Percentiles rank a stretch among this genome's conserved stretches.
These are phyloP conservation scores for Arthrinium phaeospermum DNA, from an alignment of 2,329 filamentous ascomycete species.

Conservation along the genomic window DNA sequence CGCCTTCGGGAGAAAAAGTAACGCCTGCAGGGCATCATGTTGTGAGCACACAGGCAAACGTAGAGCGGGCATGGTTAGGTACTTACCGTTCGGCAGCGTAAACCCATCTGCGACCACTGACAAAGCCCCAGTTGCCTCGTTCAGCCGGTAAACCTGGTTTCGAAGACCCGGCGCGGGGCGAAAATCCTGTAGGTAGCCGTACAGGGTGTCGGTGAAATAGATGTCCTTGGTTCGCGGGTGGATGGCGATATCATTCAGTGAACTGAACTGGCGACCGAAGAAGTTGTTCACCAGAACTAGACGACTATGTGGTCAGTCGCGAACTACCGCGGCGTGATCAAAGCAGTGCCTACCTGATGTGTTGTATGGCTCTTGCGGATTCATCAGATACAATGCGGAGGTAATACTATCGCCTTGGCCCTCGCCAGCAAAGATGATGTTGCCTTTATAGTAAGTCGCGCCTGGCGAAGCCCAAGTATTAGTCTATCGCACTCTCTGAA, in stretches of 20 bases:
- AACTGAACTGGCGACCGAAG: conserved; percentile 65
- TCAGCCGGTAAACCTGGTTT: conserved; percentile 64
- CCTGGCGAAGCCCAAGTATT: conserved; percentile 39
- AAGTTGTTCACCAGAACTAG: conserved; percentile 62
- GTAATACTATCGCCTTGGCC: conserved; percentile 52
- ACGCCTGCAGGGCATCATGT: conserved; percentile 44
- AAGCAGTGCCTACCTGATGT: conserved; percentile 44
- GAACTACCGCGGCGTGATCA: background rate
- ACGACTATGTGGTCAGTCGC: conserved; percentile 18
- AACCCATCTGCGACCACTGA: conserved; percentile 64
- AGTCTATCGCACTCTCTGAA: too few species aligned
- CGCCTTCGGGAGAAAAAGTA: conserved; percentile 60
- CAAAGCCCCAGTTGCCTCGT: conserved; percentile 55
- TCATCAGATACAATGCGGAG: conserved; percentile 49
- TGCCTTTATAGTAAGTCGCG: conserved; percentile 54
- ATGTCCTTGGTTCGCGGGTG: conserved; percentile 60
- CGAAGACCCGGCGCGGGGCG: conserved; percentile 57
- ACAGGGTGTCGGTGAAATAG: conserved; percentile 69
- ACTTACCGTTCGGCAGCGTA: conserved; percentile 56
- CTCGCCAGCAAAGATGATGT: conserved; percentile 56
- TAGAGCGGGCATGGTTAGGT: background rate
- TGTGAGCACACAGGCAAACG: background rate
- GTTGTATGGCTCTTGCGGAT: conserved; percentile 54
- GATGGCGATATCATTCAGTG: conserved; percentile 62
- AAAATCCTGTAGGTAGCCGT: conserved; percentile 63